Conservation (phyloP, 2,329 filamentous ascomycete species). For the Dactylonectria macrodidyma region DNA sequence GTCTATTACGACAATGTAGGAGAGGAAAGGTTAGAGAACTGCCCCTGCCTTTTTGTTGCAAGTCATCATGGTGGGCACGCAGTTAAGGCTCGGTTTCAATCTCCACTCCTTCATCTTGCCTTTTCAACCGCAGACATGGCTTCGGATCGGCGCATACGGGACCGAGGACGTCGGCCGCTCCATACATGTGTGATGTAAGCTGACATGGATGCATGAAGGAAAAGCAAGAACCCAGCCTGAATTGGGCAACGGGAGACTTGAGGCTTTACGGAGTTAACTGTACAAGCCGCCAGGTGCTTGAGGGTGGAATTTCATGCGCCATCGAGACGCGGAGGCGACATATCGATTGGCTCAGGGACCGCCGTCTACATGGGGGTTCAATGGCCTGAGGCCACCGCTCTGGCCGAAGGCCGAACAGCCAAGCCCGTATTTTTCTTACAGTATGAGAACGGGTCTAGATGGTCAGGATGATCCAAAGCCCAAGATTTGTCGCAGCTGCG, state of each 20-base stretch:
- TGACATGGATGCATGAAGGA: not conserved
- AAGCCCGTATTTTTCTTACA: not conserved
- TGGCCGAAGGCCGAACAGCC: not conserved
- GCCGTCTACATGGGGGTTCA: not conserved
- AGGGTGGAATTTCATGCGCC: not conserved
- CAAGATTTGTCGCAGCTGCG: not conserved
- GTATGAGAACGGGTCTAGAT: too few species aligned
- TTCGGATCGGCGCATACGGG: not conserved
- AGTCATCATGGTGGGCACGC: slow-evolving; percentile 41
- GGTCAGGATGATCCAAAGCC: not conserved
- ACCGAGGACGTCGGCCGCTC: not conserved
- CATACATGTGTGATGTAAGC: not conserved
- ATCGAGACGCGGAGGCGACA: not conserved
- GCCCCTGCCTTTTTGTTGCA: slow-evolving; percentile 6
- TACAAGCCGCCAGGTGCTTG: not conserved
- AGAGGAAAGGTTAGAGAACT: slow-evolving; percentile 16
- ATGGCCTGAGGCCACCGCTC: not conserved
- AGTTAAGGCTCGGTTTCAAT: slow-evolving; percentile 44
- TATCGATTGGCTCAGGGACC: slow-evolving; percentile 3
- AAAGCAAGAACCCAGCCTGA: not conserved
- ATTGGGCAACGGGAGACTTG: not conserved
- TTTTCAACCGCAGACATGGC: slow-evolving; percentile 34
- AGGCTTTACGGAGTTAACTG: not conserved
- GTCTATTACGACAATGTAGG: slow-evolving; percentile 29
- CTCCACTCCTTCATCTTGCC: slow-evolving; percentile 47